Conservation (phyloP, 305 asterid species). For the Fraxinus baroniana region DNA sequence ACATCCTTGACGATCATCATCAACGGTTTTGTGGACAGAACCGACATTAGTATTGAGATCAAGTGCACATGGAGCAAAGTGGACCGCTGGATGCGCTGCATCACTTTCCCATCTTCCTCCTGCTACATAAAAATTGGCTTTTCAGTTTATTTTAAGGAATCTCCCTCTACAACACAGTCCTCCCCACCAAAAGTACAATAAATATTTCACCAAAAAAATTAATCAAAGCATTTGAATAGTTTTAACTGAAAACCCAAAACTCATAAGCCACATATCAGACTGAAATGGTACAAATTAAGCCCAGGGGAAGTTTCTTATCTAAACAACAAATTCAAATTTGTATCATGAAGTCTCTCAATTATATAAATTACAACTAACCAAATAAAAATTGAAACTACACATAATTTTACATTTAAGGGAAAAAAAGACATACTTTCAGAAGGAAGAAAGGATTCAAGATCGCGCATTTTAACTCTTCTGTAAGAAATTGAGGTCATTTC, state of each 20-base stretch:
- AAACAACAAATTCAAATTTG: background rate
- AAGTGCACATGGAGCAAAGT: slow-evolving; percentile 26
- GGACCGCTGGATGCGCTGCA: slow-evolving; percentile 8
- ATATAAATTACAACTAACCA: background rate
- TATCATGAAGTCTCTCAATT: background rate
- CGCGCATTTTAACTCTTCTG: slow-evolving; percentile 50
- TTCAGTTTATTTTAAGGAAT: slow-evolving; percentile 30
- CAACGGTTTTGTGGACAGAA: slow-evolving; percentile 20
- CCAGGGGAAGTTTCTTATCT: background rate
- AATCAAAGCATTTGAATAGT: background rate
- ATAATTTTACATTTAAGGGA: background rate
- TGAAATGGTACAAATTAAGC: background rate
- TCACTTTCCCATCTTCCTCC: slow-evolving; percentile 30
- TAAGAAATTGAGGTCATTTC: slow-evolving; percentile 41
- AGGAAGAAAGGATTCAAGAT: slow-evolving; percentile 42
- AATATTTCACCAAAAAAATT: slow-evolving; percentile 11
- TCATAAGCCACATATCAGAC: background rate
- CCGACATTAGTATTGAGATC: slow-evolving; percentile 48
- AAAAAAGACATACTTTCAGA: slow-evolving; percentile 42
- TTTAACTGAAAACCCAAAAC: background rate
- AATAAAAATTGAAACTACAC: background rate
- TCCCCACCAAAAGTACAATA: slow-evolving; percentile 60
- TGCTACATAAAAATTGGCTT: slow-evolving; percentile 25
- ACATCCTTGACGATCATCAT: slow-evolving; percentile 18
- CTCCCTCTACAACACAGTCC: background rate